Evolutionary conservation across 805 yeast genomes (phyloP), one percentile per base, ranked within the genome.

Genomic region (Candida sphagnicola): DNA sequence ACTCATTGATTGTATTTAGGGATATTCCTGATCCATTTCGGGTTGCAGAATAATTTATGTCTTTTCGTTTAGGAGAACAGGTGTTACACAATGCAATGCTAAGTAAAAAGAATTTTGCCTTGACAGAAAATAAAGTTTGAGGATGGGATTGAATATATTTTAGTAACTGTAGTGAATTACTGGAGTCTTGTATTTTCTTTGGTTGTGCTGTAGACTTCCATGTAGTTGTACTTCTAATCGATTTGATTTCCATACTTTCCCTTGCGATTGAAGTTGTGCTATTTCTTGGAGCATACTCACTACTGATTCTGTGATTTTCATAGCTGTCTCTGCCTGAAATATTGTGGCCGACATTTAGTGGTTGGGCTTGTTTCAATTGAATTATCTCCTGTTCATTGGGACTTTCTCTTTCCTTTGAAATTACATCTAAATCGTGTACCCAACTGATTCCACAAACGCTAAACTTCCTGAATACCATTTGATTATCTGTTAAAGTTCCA

Each of bases 401-500:
- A 24, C 35, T 17, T 16, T 36, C 30, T 31, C 38, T 28, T 25
- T 31, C 46, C 5, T 38, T 35, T 28, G 35, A 28, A 28, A 70
- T 56, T 18, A 74, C 44, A 48, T 80, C 88, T 18, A 78, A 58
- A 44, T 83, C 89, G 59, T 93, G 99, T 8, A 80, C 54, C 96
- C 96, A 93, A 4, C 95, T 79, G 3, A 82, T 73, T 2, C 99
- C 99, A 38, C 85, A 82, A 4, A 93, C 82, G 8, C 95, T 78
- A 48, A 91, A 76, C 54, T 90, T 90, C 33, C 96, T 73, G 59
- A 93, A 93, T 18, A 91, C 65, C 99, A 93, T 93, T 50, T 82
- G 65, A 56, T 93, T 93, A 51, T 93, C 98, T 0, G 99, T 93
- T 44, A 93, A 72, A 0, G 99, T 93, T 8, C 99, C 99, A 0